A percentile compares a stretch with the other conserved stretches of the same genome.
These are phyloP conservation scores for Pseudocercospora cruenta DNA, from an alignment of 2,329 filamentous ascomycete genomes.

Conservation along the genomic window DNA sequence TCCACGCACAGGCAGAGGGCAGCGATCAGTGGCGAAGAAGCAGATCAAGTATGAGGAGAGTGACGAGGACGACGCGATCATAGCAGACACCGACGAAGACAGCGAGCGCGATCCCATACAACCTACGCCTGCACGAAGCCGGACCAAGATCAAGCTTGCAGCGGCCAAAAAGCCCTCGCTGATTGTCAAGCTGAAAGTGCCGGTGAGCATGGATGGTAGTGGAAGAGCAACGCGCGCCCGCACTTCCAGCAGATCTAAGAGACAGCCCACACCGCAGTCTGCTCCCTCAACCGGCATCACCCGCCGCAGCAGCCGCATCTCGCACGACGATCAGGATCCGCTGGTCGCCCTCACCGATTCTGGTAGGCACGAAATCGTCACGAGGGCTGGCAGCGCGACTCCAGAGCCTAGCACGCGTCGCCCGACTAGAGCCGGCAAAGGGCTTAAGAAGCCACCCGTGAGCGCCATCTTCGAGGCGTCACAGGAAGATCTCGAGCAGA, in stretches of 20 bases:
- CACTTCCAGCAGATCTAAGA: constrained; percentile 43
- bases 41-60: constrained; percentile 59
- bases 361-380: constrained; percentile 59
- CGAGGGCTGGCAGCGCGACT: constrained; percentile 59
- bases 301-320: constrained; percentile 62
- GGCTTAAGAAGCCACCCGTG: constrained; percentile 49
- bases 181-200: constrained; percentile 48
- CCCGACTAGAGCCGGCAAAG: constrained; percentile 51
- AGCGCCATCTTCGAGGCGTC: constrained; percentile 59
- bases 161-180: constrained; percentile 31
- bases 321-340: constrained; percentile 59
- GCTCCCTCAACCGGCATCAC: constrained; percentile 21
- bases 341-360: constrained; percentile 63
- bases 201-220: constrained; percentile 27
- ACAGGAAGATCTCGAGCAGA: constrained; percentile 52
- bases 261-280: constrained; percentile 37
- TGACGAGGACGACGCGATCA: constrained; percentile 49
- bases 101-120: constrained; percentile 41
- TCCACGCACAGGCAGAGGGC: constrained; percentile 58
- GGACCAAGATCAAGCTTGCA: constrained; percentile 17
- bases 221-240: constrained; percentile 40
- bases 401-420: constrained; percentile 48
- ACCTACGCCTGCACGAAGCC: constrained; percentile 23
- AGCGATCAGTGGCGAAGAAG: constrained; percentile 60
- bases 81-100: constrained; percentile 43